These are phyloP conservation scores for Cryptosporidium baileyi DNA, from an alignment of 169 alveolate species.

Conservation along the genomic window DNA sequence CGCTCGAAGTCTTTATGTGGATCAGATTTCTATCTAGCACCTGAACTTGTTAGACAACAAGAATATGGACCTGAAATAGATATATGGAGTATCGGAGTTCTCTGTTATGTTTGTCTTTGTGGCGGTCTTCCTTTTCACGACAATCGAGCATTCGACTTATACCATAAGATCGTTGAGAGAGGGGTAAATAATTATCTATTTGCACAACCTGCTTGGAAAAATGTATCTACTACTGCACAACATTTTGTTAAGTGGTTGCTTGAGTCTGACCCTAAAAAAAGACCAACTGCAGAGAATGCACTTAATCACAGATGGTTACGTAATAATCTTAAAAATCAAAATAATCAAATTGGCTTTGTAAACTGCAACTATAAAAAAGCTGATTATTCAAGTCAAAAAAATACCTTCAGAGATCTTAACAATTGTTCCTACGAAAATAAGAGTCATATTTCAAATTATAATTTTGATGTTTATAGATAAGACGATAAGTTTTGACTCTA, in stretches of 20 bases:
- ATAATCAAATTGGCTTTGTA: background rate
- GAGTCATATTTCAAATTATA: background rate
- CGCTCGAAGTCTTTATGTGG: constrained; percentile 74
- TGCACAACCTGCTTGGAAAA: constrained; percentile 54
- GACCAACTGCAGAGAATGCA: constrained; percentile 75
- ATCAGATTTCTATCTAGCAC: constrained; percentile 76
- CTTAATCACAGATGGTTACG: constrained; percentile 70
- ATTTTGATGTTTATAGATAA: background rate
- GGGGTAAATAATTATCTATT: constrained; percentile 66
- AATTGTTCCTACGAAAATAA: background rate
- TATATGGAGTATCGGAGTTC: constrained; percentile 75
- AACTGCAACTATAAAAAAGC: too few species aligned
- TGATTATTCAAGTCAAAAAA: too few species aligned
- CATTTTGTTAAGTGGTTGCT: constrained; percentile 74
- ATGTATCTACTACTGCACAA: constrained; percentile 16
- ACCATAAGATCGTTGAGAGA: constrained; percentile 75
- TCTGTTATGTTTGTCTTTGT: constrained; percentile 73
- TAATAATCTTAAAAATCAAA: background rate
- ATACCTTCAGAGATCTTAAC: too few species aligned
- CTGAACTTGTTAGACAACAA: constrained; percentile 75
- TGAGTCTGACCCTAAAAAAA: constrained; percentile 72
- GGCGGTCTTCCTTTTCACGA: constrained; percentile 77
- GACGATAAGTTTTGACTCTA: too few species aligned
- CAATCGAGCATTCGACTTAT: constrained; percentile 34
- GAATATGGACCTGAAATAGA: constrained; percentile 79